Evolutionary conservation across 768 basidiomycete genomes (phyloP).

Genomic region (Artomyces pyxidatus): DNA sequence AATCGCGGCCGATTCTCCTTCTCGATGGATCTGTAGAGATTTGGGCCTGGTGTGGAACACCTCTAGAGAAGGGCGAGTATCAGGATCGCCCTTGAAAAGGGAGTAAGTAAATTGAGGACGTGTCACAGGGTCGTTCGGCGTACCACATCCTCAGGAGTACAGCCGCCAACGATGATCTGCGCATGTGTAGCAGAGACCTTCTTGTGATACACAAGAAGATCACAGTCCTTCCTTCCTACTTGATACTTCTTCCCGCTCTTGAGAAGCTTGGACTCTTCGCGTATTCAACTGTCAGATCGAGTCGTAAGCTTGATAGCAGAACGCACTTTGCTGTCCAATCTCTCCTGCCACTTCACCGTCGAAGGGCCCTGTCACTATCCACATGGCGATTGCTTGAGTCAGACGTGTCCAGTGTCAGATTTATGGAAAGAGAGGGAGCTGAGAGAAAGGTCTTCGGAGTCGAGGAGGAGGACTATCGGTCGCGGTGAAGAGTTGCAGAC

Average conservation of each 20-base stretch:
- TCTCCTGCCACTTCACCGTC: conserved; percentile 33
- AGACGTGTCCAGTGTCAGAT: too few relatives aligned
- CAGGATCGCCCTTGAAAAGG: conserved; percentile 39
- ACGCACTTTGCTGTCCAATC: conserved; percentile 33
- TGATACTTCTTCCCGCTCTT: conserved; percentile 48
- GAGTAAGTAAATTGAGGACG: too few relatives aligned
- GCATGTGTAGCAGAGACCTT: conserved; percentile 61
- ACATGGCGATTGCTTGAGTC: conserved; percentile 30
- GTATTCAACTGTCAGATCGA: neutral
- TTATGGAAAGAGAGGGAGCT: too few relatives aligned
- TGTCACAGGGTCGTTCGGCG: too few relatives aligned
- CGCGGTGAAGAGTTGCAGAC: too few relatives aligned
- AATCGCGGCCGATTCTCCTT: conserved; percentile 24
- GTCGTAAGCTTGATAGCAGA: neutral
- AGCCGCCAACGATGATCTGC: conserved; percentile 46
- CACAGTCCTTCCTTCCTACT: conserved; percentile 48
- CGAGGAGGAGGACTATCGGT: too few relatives aligned
- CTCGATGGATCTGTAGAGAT: conserved; percentile 34
- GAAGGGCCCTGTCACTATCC: conserved; percentile 48
- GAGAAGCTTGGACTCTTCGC: conserved; percentile 49
- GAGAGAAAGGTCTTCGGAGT: too few relatives aligned
- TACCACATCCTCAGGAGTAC: conserved; percentile 47
- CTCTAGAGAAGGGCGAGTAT: conserved; percentile 38
- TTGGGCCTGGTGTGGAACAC: conserved; percentile 43
- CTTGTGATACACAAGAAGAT: conserved; percentile 46